Evolutionary conservation across 805 yeast species (phyloP).

Genomic region (Candida piceae): DNA sequence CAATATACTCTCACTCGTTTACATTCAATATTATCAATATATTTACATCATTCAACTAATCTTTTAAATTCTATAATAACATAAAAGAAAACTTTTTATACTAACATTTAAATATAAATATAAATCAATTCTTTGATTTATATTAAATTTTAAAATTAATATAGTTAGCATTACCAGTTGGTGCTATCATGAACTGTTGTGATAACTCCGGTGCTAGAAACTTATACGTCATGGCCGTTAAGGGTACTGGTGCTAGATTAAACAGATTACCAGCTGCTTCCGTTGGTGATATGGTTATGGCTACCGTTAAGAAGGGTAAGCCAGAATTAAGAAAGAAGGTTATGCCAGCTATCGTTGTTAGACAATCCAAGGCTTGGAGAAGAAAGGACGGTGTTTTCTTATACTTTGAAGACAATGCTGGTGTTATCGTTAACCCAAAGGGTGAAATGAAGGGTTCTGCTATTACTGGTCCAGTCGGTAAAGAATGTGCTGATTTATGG

Average conservation of each 20-base stretch:
- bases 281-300: slow-evolving; percentile 99
- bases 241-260: slow-evolving; percentile 99
- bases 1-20: no score
- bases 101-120: slow-evolving; percentile 11
- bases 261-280: slow-evolving; percentile 99
- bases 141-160: slow-evolving; percentile 27
- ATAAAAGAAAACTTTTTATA: no score
- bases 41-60: no score
- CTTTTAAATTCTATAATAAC: no score
- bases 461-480: slow-evolving; percentile 99
- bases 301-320: slow-evolving; percentile 99
- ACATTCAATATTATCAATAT: no score
- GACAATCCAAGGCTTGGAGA: slow-evolving; percentile 99
- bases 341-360: slow-evolving; percentile 99
- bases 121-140: no score
- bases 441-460: slow-evolving; percentile 99
- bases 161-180: slow-evolving; percentile 98
- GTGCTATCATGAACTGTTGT: slow-evolving; percentile 99
- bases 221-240: slow-evolving; percentile 97
- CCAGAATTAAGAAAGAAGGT: slow-evolving; percentile 99
- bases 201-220: slow-evolving; percentile 99
- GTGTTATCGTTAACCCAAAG: slow-evolving; percentile 99
- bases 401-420: slow-evolving; percentile 99
- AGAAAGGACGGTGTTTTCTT: slow-evolving; percentile 99
- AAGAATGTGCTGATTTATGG: slow-evolving; percentile 99